Conservation (phyloP, 371 early-diverging fungal species). For the Rhizopus sp. region DNA sequence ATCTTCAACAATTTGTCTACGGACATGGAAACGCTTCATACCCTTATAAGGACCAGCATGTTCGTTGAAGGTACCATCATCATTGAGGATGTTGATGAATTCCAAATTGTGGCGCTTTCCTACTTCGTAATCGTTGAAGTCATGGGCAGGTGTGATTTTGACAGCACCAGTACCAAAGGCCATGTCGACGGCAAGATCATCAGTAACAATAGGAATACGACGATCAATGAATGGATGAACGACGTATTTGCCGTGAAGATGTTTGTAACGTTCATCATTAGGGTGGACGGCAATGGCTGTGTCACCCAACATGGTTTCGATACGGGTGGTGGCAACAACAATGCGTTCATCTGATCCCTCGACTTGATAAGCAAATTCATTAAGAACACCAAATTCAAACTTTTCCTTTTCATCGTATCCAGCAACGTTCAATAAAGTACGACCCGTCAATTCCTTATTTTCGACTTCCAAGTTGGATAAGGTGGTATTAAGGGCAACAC, state of each 20-base stretch:
- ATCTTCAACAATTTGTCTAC: slow-evolving; percentile 85
- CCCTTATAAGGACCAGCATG: slow-evolving; percentile 89
- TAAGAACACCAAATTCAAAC: slow-evolving; percentile 98
- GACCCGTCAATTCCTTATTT: slow-evolving; percentile 85
- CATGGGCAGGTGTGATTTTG: slow-evolving; percentile 99
- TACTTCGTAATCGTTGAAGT: slow-evolving; percentile 97
- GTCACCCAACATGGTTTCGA: slow-evolving; percentile 99
- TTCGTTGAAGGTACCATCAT: slow-evolving; percentile 93
- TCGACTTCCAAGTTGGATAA: slow-evolving; percentile 99
- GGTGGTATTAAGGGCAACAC: slow-evolving; percentile 95
- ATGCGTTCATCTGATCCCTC: slow-evolving; percentile 86
- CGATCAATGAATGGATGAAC: slow-evolving; percentile 96
- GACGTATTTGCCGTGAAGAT: slow-evolving; percentile 91
- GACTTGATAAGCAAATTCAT: slow-evolving; percentile 89
- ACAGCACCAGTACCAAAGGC: slow-evolving; percentile 99
- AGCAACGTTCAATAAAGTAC: slow-evolving; percentile 83
- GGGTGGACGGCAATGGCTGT: slow-evolving; percentile 97
- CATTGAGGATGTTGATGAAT: slow-evolving; percentile 96
- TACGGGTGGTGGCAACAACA: slow-evolving; percentile 98
- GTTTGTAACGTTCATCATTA: slow-evolving; percentile 80
- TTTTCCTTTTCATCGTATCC: slow-evolving; percentile 91
- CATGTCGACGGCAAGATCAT: slow-evolving; percentile 93
- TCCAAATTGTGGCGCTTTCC: slow-evolving; percentile 95
- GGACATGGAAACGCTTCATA: slow-evolving; percentile 95
- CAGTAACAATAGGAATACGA: slow-evolving; percentile 90